phyloP scores from a whole-genome alignment of 176 grass and related monocot genomes.

The maize (Zea mays) region Zm-B73-REFERENCE-NAM-5.0 NC_050101.1:179468001-179468500 shows the following conservation, averaged over 20 bases:
- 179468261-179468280: too few species aligned
- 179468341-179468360: too few species aligned
- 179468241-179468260: neutral
- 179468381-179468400: too few species aligned
- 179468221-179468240: neutral
- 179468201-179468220: conserved; percentile 4
- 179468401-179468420: too few species aligned
- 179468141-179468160: conserved; percentile 53
- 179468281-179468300: too few species aligned
- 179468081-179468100: neutral
- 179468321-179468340: too few species aligned
- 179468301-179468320: too few species aligned
- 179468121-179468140: conserved; percentile 41
- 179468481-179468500: too few species aligned
- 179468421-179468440: too few species aligned
- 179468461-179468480: too few species aligned
- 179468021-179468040: neutral
- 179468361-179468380: too few species aligned
- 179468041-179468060: neutral
- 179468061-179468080: conserved; percentile 14
- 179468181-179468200: neutral
- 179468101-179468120: neutral
- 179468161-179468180: conserved; percentile 40
- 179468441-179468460: too few species aligned
- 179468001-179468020: neutral